Percentiles rank a stretch among this genome's conserved stretches.
These are phyloP conservation scores for Fremontodendron californicum DNA, from an alignment of 345 rosid species.

Conservation along the genomic window DNA sequence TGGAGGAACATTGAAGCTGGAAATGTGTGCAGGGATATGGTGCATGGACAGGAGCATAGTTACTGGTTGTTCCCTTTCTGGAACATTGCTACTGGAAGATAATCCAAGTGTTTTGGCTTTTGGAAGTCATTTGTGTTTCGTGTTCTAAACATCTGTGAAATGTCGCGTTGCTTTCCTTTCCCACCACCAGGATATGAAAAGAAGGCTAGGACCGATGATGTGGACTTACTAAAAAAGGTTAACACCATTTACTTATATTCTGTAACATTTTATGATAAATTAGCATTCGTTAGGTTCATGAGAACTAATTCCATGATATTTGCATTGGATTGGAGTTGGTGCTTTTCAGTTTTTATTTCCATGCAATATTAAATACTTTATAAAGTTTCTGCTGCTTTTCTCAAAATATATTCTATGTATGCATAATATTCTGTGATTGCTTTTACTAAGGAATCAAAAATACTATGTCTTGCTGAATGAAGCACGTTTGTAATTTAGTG, in stretches of 20 bases:
- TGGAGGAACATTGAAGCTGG: conserved; percentile 40
- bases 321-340: neutral
- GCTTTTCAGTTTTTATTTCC: neutral
- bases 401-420: neutral
- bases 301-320: neutral
- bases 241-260: conserved; percentile 17
- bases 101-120: conserved; percentile 31
- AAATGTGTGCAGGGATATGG: conserved; percentile 60
- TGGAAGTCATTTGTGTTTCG: conserved; percentile 19
- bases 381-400: neutral
- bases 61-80: conserved; percentile 46
- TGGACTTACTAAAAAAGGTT: conserved; percentile 72
- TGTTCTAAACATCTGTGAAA: conserved; percentile 41
- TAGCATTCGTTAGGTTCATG: conserved; percentile 3
- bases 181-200: conserved; percentile 97
- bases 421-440: neutral
- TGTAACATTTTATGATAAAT: neutral
- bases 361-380: neutral
- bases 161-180: conserved; percentile 99
- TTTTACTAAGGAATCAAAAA: neutral
- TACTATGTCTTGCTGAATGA: neutral
- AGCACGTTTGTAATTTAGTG: neutral
- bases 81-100: conserved; percentile 44
- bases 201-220: conserved; percentile 54
- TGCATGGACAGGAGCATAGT: conserved; percentile 55